Base-by-base conservation (phyloP, 768 basidiomycete genomes). In the Dioszegia crocea region DNA sequence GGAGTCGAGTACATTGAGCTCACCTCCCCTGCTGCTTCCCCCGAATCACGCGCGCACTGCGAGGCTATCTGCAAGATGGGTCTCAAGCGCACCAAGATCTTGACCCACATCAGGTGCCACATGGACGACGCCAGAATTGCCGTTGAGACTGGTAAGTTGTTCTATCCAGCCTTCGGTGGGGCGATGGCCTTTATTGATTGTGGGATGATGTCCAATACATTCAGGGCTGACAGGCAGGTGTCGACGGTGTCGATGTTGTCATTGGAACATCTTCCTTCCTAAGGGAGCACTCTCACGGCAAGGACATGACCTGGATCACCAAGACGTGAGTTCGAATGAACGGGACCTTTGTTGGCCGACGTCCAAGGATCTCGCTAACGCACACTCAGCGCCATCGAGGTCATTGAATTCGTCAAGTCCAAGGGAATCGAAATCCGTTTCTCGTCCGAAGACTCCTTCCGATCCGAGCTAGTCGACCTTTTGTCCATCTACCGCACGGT, bases 1-100 rank as follows among this genome's bases (percentile, higher is more conserved):
- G 96, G 96, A 73, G 96, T 98, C 59, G 96, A 99, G 77, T 99
- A 99, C 83, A 92, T 99, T 74, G 96, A 99, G 75, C 87, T 99
- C 75, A 99, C 96, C 33, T 97, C 94, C 16, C 94, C 96, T 47
- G 91, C 88, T 43, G 94, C 96, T 23, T 97, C 94, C 4, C 91
- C 97, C 73, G 92, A 98, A 78, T 96, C 92, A 21, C 84, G 88
- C 31, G 76, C 81, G 29, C 94, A 98, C 75, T 99, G 96, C 80
- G 91, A 94, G 81, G 89, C 90, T 45, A 99, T 99, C 79, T 99
- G 96, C 86, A 93, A 91, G 83, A 89, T 98, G 66, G 92, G 93
- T 1, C 82, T 98, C 78, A 91, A 89, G 82, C 83, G 61, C 46
- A 71, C 77, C 73, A 78, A 78, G 83, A 92, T 98, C 78, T 84